Evolutionary conservation across 129 eudicot genomes (phyloP).

Genomic region (Cynara cardunculus): DNA sequence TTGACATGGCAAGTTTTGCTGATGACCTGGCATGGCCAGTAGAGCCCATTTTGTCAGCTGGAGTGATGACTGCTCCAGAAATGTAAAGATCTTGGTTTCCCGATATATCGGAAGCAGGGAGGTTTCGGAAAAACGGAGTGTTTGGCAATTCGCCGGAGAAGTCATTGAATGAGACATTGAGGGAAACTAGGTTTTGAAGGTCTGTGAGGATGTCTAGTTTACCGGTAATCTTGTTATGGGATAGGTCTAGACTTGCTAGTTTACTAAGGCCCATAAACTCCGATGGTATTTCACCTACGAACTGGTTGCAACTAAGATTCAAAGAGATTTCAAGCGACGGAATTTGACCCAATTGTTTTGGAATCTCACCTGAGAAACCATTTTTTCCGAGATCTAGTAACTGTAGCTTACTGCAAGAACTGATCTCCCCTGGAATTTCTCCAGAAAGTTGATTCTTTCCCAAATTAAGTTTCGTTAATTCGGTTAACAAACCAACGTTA

Average conservation of each 20-base stretch:
- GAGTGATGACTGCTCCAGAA: conserved; percentile 39
- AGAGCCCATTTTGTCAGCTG: conserved; percentile 37
- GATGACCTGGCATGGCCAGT: conserved; percentile 38
- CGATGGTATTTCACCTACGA: conserved; percentile 66
- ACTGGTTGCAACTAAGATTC: conserved; percentile 77
- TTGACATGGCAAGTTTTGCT: conserved; percentile 68
- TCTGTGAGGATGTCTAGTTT: conserved; percentile 40
- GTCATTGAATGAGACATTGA: conserved; percentile 76
- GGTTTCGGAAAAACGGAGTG: conserved; percentile 68
- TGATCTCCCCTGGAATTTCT: conserved; percentile 65
- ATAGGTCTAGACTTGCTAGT: conserved; percentile 69
- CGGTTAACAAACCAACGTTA: conserved; percentile 52
- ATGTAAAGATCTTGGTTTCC: conserved; percentile 60
- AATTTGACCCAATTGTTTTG: conserved; percentile 76
- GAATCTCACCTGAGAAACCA: conserved; percentile 69
- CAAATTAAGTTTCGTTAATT: conserved; percentile 70
- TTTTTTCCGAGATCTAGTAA: conserved; percentile 78
- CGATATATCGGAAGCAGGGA: conserved; percentile 51
- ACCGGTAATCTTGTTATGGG: conserved; percentile 73
- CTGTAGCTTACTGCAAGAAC: conserved; percentile 67
- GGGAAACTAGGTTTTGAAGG: conserved; percentile 84
- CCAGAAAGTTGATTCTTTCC: conserved; percentile 73
- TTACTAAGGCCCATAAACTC: conserved; percentile 69
- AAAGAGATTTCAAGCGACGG: conserved; percentile 88
- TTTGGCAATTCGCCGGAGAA: conserved; percentile 82